Conservation (phyloP, 345 rosid genomes). For the Heritiera fomes region DNA sequence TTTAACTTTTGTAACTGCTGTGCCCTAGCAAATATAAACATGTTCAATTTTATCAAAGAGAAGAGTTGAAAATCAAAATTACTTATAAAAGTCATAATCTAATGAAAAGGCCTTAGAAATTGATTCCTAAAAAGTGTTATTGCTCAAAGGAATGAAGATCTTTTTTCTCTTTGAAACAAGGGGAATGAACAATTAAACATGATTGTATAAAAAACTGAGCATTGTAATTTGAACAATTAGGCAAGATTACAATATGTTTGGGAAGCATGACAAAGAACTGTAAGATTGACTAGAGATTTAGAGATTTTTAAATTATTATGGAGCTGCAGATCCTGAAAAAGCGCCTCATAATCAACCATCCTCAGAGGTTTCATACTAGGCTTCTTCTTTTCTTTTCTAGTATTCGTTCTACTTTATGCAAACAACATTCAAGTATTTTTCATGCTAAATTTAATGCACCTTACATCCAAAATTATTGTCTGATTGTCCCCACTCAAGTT, state of each 20-base stretch:
- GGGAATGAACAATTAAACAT: neutral
- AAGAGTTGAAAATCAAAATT: neutral
- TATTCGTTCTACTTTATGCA: neutral
- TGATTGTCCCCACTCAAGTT: neutral
- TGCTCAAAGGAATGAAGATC: neutral
- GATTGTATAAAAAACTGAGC: neutral
- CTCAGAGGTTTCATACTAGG: neutral
- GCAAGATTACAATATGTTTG: neutral
- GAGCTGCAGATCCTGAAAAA: neutral
- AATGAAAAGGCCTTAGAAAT: neutral
- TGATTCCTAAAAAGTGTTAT: neutral
- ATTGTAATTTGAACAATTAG: neutral
- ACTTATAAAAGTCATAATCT: neutral
- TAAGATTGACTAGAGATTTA: neutral
- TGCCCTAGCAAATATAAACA: constrained; percentile 55
- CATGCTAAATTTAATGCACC: neutral
- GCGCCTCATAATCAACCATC: neutral
- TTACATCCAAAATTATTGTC: neutral
- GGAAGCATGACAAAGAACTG: neutral
- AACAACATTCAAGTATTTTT: neutral
- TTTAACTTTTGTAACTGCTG: constrained; percentile 90
- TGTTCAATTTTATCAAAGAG: neutral
- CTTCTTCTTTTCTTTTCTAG: neutral
- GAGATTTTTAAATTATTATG: neutral
- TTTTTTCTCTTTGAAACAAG: neutral